phyloP scores from a whole-genome alignment of 225 moss, liverwort and hornwort species.

The Pseudisothecium myosuroides region DNA sequence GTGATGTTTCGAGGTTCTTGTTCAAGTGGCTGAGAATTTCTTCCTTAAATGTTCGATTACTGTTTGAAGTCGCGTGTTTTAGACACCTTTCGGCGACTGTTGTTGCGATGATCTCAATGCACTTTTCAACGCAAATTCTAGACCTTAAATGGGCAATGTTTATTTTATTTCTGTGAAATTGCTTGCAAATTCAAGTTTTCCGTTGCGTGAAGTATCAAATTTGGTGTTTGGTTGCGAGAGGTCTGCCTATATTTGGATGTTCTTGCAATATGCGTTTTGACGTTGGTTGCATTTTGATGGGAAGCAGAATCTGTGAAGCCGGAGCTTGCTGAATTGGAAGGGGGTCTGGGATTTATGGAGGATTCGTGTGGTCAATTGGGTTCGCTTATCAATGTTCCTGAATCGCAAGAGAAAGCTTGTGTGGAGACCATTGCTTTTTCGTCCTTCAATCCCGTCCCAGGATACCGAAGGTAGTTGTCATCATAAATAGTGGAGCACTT shows the following conservation, averaged over 20 bases:
- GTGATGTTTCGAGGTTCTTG: not conserved
- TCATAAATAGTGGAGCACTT: not conserved
- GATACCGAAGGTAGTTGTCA: constrained; percentile 70
- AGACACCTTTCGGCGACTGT: not conserved
- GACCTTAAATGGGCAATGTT: not conserved
- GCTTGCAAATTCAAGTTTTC: not conserved
- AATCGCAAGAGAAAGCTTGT: constrained; percentile 44
- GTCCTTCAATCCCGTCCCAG: constrained; percentile 90
- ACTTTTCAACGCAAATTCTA: not conserved
- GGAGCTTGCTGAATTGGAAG: constrained; percentile 78
- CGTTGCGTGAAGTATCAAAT: not conserved
- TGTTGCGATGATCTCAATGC: not conserved
- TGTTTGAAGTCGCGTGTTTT: not conserved
- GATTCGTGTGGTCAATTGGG: constrained; percentile 52
- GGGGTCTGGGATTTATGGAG: constrained; percentile 85
- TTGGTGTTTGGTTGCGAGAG: not conserved
- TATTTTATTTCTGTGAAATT: not conserved
- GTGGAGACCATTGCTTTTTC: constrained; percentile 83
- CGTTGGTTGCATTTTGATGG: not conserved
- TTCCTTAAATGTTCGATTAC: not conserved
- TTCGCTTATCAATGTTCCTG: constrained; percentile 42
- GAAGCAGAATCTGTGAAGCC: constrained; percentile 39
- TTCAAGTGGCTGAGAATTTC: not conserved
- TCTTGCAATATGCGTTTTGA: not conserved
- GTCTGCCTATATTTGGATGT: not conserved